These are phyloP conservation scores for Agrocybe chaxingu DNA, from an alignment of 768 basidiomycete species.

Conservation along the genomic window DNA sequence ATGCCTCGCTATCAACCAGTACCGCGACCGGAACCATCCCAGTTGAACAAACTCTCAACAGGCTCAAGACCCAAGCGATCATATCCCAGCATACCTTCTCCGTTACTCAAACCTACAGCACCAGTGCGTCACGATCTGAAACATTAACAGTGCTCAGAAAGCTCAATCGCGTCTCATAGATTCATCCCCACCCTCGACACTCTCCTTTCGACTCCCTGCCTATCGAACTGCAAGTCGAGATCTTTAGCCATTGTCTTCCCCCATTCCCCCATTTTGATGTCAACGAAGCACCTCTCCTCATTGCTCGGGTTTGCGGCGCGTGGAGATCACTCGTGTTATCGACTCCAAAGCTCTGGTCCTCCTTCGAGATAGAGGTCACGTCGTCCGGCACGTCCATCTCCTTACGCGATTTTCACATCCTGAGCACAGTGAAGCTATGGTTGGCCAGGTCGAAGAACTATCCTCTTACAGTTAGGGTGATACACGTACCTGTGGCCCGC, in stretches of 20 bases:
- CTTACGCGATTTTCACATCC: conserved; percentile 12
- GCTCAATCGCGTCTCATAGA: neutral
- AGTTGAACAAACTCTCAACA: no score
- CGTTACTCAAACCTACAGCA: neutral
- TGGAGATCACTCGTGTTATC: conserved; percentile 39
- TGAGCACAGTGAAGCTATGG: conserved; percentile 30
- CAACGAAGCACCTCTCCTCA: conserved; percentile 32
- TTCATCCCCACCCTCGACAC: neutral
- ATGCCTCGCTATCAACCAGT: no score
- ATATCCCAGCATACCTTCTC: neutral
- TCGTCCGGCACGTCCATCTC: conserved; percentile 12
- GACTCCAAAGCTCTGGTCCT: conserved; percentile 46
- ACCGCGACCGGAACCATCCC: no score
- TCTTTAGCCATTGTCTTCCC: conserved; percentile 38
- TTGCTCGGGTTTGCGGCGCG: conserved; percentile 35
- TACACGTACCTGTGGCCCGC: conserved; percentile 19
- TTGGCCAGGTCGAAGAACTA: conserved; percentile 31
- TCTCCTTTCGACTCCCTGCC: conserved; percentile 36
- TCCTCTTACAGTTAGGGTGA: conserved; percentile 29
- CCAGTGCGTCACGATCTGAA: neutral
- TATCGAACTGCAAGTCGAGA: conserved; percentile 42
- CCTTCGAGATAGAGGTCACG: conserved; percentile 33
- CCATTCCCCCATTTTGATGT: conserved; percentile 27
- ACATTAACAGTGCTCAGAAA: neutral
- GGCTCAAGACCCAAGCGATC: neutral